phyloP scores from a whole-genome alignment of 768 basidiomycete genomes.

The Xerocomellus amylosporus region DNA sequence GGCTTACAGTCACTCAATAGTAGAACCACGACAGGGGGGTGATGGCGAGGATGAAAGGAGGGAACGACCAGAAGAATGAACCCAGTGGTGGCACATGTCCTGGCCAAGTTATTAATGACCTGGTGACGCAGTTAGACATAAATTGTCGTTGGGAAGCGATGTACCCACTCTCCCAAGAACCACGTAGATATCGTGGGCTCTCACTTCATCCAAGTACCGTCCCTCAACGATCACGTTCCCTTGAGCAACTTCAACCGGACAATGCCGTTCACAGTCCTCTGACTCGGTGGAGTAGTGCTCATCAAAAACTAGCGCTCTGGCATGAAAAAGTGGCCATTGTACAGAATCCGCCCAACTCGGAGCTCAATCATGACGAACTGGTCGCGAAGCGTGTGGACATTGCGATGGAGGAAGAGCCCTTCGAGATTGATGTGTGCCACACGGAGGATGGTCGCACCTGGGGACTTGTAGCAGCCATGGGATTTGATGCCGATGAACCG shows the following conservation, averaged over 20 bases:
- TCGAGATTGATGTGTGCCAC: conserved; percentile 95
- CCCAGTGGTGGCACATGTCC: conserved; percentile 59
- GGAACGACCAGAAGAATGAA: conserved; percentile 74
- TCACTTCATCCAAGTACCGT: conserved; percentile 79
- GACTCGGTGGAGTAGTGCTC: conserved; percentile 86
- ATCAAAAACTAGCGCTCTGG: conserved; percentile 96
- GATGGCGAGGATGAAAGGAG: conserved; percentile 73
- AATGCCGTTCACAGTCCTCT: conserved; percentile 92
- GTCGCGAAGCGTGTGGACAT: conserved; percentile 91
- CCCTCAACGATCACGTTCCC: conserved; percentile 96
- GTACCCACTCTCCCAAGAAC: conserved; percentile 59
- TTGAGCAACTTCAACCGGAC: conserved; percentile 92
- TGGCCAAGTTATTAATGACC: conserved; percentile 66
- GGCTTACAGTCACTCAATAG: conserved; percentile 67
- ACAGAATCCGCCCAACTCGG: conserved; percentile 86
- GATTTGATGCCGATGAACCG: conserved; percentile 99
- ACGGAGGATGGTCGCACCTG: conserved; percentile 94
- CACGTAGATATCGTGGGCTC: conserved; percentile 66
- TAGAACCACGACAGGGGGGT: conserved; percentile 81
- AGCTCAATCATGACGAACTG: conserved; percentile 92
- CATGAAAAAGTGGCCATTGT: conserved; percentile 99
- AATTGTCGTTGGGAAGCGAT: not conserved
- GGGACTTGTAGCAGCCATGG: conserved; percentile 98
- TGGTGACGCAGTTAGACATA: conserved; percentile 8
- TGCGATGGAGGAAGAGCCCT: conserved; percentile 96